Evolutionary conservation across 2,329 filamentous ascomycete genomes (phyloP).

Genomic region (Pyrenochaeta sp.): DNA sequence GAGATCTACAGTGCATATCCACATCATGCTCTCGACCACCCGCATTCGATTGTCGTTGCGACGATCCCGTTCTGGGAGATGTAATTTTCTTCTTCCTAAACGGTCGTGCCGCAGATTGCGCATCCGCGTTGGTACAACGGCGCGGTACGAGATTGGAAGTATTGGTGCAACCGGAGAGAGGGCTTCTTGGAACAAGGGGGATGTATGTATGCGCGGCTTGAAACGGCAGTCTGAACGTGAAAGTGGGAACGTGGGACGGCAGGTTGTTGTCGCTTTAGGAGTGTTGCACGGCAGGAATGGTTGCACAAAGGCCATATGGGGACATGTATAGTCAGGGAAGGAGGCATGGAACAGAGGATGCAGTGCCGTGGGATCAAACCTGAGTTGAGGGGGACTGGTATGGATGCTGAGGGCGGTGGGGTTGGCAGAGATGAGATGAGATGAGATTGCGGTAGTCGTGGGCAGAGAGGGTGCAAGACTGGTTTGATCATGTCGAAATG

Average conservation of each 20-base stretch:
- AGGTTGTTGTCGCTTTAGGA: not conserved
- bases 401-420: not conserved
- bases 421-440: not conserved
- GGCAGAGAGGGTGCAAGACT: not conserved
- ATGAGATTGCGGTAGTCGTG: not conserved
- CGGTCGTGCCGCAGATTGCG: conserved; percentile 11
- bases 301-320: conserved; percentile 1
- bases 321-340: not conserved
- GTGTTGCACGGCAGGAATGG: conserved; percentile 3
- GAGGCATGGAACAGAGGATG: not conserved
- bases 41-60: not conserved
- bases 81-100: not conserved
- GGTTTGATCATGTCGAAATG: not conserved
- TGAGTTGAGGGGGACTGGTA: not conserved
- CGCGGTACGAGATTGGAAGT: conserved; percentile 10
- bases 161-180: conserved; percentile 27
- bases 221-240: conserved; percentile 15
- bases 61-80: not conserved
- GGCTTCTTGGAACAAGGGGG: conserved; percentile 7
- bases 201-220: conserved; percentile 20
- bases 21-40: not conserved
- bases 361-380: not conserved
- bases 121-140: conserved; percentile 11
- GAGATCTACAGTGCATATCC: not conserved
- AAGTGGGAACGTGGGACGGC: conserved; percentile 16